Base-by-base conservation (phyloP, 2,329 filamentous ascomycete genomes). In the Fusarium sp. region DNA sequence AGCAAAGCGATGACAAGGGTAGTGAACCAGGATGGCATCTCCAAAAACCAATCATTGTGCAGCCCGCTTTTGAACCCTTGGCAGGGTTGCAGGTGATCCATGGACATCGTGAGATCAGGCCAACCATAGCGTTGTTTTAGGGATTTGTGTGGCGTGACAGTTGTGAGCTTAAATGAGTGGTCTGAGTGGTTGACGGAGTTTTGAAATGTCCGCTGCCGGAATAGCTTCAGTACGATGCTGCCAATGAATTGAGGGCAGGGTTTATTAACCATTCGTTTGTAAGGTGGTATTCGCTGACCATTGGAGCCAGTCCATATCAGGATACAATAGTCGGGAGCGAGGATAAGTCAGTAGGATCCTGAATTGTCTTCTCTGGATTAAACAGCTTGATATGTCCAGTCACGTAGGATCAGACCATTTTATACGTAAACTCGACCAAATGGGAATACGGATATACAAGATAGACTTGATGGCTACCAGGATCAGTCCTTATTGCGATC, bases 61-160 rank as follows among this genome's bases (percentile, higher is more conserved):
- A 45, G 59, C 60, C 57, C 57, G 60, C 57, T 41, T 62, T 56
- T 15, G 20, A 35, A 39, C 18, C 37, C 37, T 41, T 51, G 48
- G 10, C 29, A 43, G 39, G 45, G 35, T 17, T 27, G 35, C 63
- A 48, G 37, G 21, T 66, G 63, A 66, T n/a, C n/a, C n/a, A n/a
- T n/a, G n/a, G n/a, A n/a, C n/a, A n/a, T 52, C 21, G 37, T 25
- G 48, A 20, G 37, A 57, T 56, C 55, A 66, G 35, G 43, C 43
- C 42, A 42, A 29, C 35, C 35, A 39, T 52, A 54, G 31, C 41
- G 50, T 48, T 27, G 36, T 52, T n/a, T n/a, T n/a, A n/a, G n/a
- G n/a, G n/a, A n/a, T n/a, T 17, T 17, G 35, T 11, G 46, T 60
- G 60, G 63, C 45, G 25, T 64, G 61, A 54, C 48, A 27, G 31